Percentiles rank a stretch among this genome's conserved stretches.
These are phyloP conservation scores for Porodaedalea pini DNA, from an alignment of 1,284 basidiomycete species.

Conservation along the genomic window DNA sequence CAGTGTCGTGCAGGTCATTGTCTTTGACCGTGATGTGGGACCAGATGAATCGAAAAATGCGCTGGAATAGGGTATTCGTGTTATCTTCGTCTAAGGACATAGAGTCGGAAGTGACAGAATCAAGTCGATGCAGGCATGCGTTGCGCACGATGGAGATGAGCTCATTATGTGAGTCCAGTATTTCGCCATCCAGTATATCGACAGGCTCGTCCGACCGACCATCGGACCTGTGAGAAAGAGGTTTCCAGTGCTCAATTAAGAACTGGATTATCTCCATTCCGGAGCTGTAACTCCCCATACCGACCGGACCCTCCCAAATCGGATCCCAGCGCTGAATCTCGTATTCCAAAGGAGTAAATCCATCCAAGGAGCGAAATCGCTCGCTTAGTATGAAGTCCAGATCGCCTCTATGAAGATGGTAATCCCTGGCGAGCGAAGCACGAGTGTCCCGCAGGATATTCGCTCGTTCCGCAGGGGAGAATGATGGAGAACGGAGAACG, in stretches of 20 bases:
- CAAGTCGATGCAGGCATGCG: background rate
- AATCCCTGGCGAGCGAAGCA: background rate
- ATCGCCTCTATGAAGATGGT: background rate
- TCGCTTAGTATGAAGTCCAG: background rate
- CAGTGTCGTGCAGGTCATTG: background rate
- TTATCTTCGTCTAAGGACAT: background rate
- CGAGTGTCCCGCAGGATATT: background rate
- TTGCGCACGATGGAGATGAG: background rate
- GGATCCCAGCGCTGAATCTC: conserved; percentile 8
- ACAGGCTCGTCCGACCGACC: background rate
- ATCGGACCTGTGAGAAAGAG: background rate
- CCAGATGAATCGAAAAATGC: background rate
- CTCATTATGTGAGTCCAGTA: background rate
- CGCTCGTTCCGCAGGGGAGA: conserved; percentile 5
- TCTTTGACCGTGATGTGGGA: background rate
- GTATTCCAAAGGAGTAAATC: conserved; percentile 4
- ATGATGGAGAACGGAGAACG: background rate
- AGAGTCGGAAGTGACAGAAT: background rate
- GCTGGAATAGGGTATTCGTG: conserved; percentile 6
- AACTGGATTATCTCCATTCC: conserved; percentile 3
- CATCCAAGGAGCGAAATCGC: background rate
- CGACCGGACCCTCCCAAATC: background rate
- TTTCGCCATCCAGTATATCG: background rate
- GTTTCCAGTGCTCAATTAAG: conserved; percentile 8
- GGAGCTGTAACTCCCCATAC: background rate